Evolutionary conservation across 495 filamentous ascomycete genomes (phyloP).

Genomic region (Annulohypoxylon bovei): DNA sequence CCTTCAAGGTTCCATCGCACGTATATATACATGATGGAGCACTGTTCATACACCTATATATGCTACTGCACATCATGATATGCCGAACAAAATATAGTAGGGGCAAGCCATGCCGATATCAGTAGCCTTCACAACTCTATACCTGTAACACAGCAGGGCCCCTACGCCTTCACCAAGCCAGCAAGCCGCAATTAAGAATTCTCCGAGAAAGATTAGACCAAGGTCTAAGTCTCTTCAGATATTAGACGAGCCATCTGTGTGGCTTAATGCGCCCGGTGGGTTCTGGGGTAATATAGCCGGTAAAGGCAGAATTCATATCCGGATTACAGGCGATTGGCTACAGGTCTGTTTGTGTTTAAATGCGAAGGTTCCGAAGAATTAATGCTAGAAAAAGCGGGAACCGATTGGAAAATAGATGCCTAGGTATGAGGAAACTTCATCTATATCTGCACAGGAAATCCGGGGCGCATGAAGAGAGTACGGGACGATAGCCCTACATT

Average conservation of each 20-base stretch:
- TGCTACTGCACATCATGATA: conserved; percentile 11
- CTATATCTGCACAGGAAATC: conserved; percentile 33
- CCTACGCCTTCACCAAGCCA: conserved; percentile 4
- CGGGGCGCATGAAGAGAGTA: conserved; percentile 37
- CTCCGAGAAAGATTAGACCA: conserved; percentile 34
- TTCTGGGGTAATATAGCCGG: conserved; percentile 45
- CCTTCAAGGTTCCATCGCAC: conserved; percentile 11
- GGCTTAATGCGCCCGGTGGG: conserved; percentile 29
- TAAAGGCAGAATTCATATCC: conserved; percentile 40
- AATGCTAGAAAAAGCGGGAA: conserved; percentile 17
- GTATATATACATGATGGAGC: conserved; percentile 40
- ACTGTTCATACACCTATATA: neutral
- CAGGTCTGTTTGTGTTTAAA: conserved; percentile 3
- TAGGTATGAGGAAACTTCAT: conserved; percentile 33
- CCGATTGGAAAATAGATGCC: conserved; percentile 32
- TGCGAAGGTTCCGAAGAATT: conserved; percentile 18
- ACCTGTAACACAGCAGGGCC: conserved; percentile 1
- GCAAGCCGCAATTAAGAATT: conserved; percentile 17
- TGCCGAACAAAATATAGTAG: conserved; percentile 37
- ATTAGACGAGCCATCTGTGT: conserved; percentile 34
- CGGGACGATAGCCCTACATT: conserved; percentile 34
- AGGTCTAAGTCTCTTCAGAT: conserved; percentile 30
- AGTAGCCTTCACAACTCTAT: conserved; percentile 10
- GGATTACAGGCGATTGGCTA: conserved; percentile 35
- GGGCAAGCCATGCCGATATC: conserved; percentile 23